Conservation (phyloP, 192 early-diverging fungal genomes). For the Rhizoclosmatium sp. region DNA sequence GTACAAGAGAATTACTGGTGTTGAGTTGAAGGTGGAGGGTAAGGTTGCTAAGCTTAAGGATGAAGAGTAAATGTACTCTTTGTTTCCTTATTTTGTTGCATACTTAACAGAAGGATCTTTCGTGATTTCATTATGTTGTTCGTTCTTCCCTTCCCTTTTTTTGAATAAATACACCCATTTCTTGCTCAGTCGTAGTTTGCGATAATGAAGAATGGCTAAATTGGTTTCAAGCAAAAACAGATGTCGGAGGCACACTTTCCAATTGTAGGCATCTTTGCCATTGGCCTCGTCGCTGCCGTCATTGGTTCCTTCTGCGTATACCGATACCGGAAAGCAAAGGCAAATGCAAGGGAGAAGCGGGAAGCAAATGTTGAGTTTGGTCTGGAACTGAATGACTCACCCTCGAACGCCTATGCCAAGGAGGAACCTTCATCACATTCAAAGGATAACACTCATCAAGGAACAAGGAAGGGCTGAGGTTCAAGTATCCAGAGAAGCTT, state of each 20-base stretch:
- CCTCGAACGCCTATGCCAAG: too few species aligned
- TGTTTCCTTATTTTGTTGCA: neutral
- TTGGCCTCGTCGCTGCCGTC: neutral
- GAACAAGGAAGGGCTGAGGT: too few species aligned
- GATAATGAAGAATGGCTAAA: neutral
- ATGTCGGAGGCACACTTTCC: neutral
- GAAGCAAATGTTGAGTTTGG: too few species aligned
- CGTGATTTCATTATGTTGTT: neutral
- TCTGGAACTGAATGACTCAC: too few species aligned
- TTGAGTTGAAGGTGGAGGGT: slow-evolving; percentile 63
- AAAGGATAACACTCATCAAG: too few species aligned
- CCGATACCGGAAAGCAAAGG: neutral
- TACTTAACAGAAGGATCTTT: neutral
- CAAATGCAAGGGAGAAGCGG: too few species aligned
- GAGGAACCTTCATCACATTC: too few species aligned
- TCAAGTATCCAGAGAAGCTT: too few species aligned
- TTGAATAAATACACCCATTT: neutral
- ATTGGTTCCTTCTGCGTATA: neutral
- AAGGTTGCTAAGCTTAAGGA: slow-evolving; percentile 61
- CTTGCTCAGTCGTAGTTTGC: neutral
- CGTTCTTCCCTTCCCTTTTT: neutral
- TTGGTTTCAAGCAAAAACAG: neutral
- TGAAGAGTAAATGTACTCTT: neutral
- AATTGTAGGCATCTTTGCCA: neutral
- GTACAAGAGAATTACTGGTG: slow-evolving; percentile 72